Percentiles rank a stretch among this genome's conserved stretches.
Evolutionary conservation across 2,329 filamentous ascomycete genomes (phyloP).

Genomic region (Fusarium sublunatum): DNA sequence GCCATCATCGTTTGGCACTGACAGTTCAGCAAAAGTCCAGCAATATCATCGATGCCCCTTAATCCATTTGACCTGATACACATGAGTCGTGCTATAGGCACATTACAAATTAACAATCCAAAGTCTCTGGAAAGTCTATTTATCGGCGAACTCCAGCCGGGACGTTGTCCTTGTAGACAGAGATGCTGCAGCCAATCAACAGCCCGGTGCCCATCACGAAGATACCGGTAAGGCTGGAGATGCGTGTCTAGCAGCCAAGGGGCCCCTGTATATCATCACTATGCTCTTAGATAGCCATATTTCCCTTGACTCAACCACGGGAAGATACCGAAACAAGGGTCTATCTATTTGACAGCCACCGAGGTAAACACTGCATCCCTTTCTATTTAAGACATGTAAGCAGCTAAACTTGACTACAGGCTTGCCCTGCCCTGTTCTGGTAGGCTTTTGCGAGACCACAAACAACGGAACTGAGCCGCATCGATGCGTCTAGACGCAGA

Average conservation of each 20-base stretch:
- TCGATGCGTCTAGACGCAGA: conserved; percentile 10
- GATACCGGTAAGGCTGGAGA: conserved; percentile 21
- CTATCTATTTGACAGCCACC: not conserved
- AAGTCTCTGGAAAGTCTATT: not conserved
- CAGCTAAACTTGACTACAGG: conserved; percentile 5
- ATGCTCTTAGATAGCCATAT: not conserved
- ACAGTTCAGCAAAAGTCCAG: not conserved
- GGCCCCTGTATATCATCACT: conserved; percentile 5
- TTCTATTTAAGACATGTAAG: too few relatives aligned
- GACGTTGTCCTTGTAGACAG: not conserved
- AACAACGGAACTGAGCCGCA: conserved; percentile 11
- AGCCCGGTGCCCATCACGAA: not conserved
- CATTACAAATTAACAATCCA: not conserved
- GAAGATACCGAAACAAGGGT: conserved; percentile 15
- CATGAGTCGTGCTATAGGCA: not conserved
- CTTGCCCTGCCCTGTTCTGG: conserved; percentile 8
- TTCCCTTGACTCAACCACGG: conserved; percentile 8
- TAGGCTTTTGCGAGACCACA: conserved; percentile 5
- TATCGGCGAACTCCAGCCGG: not conserved
- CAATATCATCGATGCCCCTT: not conserved
- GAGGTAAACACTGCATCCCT: too few relatives aligned
- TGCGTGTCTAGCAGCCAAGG: not conserved
- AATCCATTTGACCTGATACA: not conserved
- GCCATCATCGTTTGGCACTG: not conserved
- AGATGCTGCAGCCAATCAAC: not conserved